A percentile compares a stretch with the other conserved stretches of the same genome.
These are phyloP conservation scores for Kwoniella heveanensis DNA, from an alignment of 768 basidiomycete genomes.

Conservation along the genomic window DNA sequence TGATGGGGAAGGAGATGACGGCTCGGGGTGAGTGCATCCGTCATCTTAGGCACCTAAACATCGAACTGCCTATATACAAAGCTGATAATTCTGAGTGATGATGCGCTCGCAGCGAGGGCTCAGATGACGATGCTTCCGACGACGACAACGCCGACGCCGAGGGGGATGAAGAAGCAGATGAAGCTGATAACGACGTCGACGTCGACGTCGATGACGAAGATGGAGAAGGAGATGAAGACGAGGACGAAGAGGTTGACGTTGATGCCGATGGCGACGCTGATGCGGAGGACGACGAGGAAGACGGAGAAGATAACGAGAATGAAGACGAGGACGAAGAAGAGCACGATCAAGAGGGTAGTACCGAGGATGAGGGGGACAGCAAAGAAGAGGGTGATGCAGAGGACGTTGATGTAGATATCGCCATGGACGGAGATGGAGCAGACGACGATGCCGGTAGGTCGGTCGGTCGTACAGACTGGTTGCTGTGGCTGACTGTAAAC, in stretches of 20 bases:
- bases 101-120: constrained; percentile 10
- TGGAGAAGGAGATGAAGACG: constrained; percentile 54
- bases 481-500: constrained; percentile 19
- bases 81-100: neutral
- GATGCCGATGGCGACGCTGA: constrained; percentile 22
- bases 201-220: constrained; percentile 57
- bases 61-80: neutral
- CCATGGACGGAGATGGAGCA: constrained; percentile 32
- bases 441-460: constrained; percentile 35
- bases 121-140: constrained; percentile 22
- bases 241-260: constrained; percentile 34
- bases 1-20: constrained; percentile 60
- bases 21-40: constrained; percentile 25
- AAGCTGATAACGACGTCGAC: constrained; percentile 15
- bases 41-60: too few relatives aligned
- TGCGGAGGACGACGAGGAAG: neutral
- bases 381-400: constrained; percentile 44
- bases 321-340: constrained; percentile 15
- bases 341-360: constrained; percentile 20
- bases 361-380: constrained; percentile 59
- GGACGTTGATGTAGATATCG: constrained; percentile 31
- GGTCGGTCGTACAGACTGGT: neutral
- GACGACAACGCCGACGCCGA: constrained; percentile 11
- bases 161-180: constrained; percentile 23
- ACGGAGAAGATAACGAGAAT: neutral